Evolutionary conservation across 2,329 filamentous ascomycete species (phyloP).

Genomic region (Hypoxylon sp.): DNA sequence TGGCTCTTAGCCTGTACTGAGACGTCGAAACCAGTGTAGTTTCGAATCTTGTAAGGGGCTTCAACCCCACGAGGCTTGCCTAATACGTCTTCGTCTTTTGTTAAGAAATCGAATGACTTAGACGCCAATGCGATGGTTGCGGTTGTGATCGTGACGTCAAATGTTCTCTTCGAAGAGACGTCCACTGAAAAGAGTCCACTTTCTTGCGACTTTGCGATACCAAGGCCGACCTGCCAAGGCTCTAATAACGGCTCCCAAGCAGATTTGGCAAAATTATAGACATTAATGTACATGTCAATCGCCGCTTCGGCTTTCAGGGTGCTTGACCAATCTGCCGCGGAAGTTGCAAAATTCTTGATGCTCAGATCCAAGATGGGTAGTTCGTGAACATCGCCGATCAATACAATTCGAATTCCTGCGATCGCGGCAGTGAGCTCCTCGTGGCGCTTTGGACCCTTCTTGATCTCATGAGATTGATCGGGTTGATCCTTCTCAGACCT

Average conservation of each 20-base stretch:
- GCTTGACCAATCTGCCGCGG: slow-evolving; percentile 90
- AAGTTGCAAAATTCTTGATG: slow-evolving; percentile 86
- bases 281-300: slow-evolving; percentile 94
- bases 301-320: slow-evolving; percentile 85
- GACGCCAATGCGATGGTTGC: slow-evolving; percentile 92
- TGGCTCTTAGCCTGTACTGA: slow-evolving; percentile 80
- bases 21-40: slow-evolving; percentile 93
- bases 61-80: slow-evolving; percentile 92
- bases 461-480: slow-evolving; percentile 46
- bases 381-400: slow-evolving; percentile 96
- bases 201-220: slow-evolving; percentile 79
- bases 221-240: slow-evolving; percentile 94
- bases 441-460: slow-evolving; percentile 48
- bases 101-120: slow-evolving; percentile 91
- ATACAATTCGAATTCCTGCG: slow-evolving; percentile 87
- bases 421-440: slow-evolving; percentile 89
- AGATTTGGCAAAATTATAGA: slow-evolving; percentile 99
- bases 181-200: slow-evolving; percentile 84
- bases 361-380: slow-evolving; percentile 93
- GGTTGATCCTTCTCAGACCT: slow-evolving; percentile 40
- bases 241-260: slow-evolving; percentile 97
- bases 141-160: slow-evolving; percentile 92
- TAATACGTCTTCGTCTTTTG: slow-evolving; percentile 86
- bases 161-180: slow-evolving; percentile 84
- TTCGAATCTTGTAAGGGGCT: slow-evolving; percentile 90